These are phyloP conservation scores for Entomophthora muscae DNA, from an alignment of 371 early-diverging fungal species.

Conservation along the genomic window DNA sequence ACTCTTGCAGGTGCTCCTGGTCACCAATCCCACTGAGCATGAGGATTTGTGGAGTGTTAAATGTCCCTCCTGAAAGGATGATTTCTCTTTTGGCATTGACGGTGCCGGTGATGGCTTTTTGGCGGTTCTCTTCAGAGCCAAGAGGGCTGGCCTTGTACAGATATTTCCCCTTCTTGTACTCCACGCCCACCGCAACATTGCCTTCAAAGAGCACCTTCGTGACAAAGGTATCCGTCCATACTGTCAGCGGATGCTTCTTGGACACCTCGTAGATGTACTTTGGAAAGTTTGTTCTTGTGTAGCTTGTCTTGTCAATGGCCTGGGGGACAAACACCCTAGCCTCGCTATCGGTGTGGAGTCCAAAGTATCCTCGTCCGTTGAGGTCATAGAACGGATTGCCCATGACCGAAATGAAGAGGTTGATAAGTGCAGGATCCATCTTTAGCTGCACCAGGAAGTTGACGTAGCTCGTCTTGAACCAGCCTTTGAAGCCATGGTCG, in stretches of 20 bases:
- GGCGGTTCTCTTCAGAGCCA: not conserved
- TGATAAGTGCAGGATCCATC: not conserved
- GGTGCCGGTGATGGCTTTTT: not conserved
- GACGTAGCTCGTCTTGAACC: conserved; percentile 1
- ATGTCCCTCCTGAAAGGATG: conserved; percentile 14
- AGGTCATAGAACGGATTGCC: conserved; percentile 1
- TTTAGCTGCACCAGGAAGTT: not conserved
- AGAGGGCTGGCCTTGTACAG: too few species aligned
- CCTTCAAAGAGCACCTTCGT: conserved; percentile 5
- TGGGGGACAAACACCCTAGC: not conserved
- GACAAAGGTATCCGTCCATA: conserved; percentile 3
- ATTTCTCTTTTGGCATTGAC: conserved; percentile 15
- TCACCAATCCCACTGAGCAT: too few species aligned
- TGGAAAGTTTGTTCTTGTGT: too few species aligned
- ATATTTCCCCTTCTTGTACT: too few species aligned
- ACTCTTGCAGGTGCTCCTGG: not conserved
- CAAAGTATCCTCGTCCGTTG: not conserved
- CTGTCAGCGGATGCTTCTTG: not conserved
- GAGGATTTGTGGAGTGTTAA: conserved; percentile 14
- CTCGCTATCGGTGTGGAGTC: not conserved
- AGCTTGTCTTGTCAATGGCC: not conserved
- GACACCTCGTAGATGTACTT: not conserved
- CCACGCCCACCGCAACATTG: too few species aligned
- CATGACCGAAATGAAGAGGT: not conserved
- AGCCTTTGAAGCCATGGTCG: conserved; percentile 5